A percentile compares a stretch with the other conserved stretches of the same genome.
These are phyloP conservation scores for Gonapodya prolifera DNA, from an alignment of 192 early-diverging fungal genomes.

Conservation along the genomic window DNA sequence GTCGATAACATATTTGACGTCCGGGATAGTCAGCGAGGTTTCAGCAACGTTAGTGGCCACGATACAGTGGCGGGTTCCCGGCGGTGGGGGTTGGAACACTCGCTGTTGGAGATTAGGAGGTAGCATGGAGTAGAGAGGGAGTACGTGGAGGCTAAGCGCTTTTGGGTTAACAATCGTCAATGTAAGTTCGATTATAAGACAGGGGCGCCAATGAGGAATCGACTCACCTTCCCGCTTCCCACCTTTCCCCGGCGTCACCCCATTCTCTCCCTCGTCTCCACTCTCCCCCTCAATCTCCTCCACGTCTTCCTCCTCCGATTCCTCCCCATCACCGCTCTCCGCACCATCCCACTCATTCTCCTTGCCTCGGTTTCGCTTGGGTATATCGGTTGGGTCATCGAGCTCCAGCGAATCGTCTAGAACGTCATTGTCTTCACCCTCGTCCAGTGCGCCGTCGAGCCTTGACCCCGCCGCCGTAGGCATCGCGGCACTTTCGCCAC, in stretches of 20 bases:
- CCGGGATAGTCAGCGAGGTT: constrained; percentile 93
- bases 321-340: constrained; percentile 30
- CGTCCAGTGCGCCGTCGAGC: not conserved
- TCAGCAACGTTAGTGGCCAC: constrained; percentile 99
- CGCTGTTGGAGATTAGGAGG: constrained; percentile 81
- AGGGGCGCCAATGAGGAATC: not conserved
- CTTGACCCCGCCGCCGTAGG: not conserved
- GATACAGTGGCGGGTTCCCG: constrained; percentile 80
- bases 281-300: constrained; percentile 41
- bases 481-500: too few relatives aligned
- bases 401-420: not conserved
- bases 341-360: too few relatives aligned
- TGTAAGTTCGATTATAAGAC: too few relatives aligned
- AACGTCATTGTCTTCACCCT: not conserved
- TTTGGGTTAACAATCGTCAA: too few relatives aligned
- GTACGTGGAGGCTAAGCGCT: constrained; percentile 83
- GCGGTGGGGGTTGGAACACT: constrained; percentile 80
- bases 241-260: constrained; percentile 16
- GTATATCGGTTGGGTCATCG: not conserved
- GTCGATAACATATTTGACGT: constrained; percentile 90
- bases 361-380: too few relatives aligned
- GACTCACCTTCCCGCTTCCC: constrained; percentile 18
- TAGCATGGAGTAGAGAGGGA: constrained; percentile 94
- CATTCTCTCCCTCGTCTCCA: constrained; percentile 39
- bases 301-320: constrained; percentile 39